Evolutionary conservation across 1,284 basidiomycete species (phyloP).

Genomic region (Ustilago shanxiensis): DNA sequence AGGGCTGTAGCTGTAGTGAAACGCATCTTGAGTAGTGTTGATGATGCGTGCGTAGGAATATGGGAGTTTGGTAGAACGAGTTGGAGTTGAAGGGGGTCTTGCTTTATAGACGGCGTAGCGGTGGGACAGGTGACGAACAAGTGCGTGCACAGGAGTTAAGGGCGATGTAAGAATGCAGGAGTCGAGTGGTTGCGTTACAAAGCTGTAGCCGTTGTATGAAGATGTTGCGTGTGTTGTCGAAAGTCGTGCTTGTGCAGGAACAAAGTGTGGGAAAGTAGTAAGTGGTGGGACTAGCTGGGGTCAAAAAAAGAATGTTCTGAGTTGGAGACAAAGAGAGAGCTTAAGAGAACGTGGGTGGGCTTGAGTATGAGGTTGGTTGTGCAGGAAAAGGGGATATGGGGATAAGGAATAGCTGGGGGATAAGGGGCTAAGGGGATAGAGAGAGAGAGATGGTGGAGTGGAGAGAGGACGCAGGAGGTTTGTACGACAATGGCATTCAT

Average conservation of each 20-base stretch:
- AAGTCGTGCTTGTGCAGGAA: constrained; percentile 1
- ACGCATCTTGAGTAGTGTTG: constrained; percentile 26
- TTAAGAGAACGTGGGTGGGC: constrained; percentile 23
- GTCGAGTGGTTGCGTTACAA: constrained; percentile 7
- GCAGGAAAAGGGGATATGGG: constrained; percentile 1
- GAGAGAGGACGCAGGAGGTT: constrained; percentile 8
- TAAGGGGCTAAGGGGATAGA: background rate
- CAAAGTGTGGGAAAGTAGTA: constrained; percentile 4
- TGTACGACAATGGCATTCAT: background rate
- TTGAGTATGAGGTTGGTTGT: background rate
- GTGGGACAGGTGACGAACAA: background rate
- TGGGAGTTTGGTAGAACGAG: background rate
- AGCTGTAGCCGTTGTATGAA: background rate
- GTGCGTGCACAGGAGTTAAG: background rate
- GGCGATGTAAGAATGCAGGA: constrained; percentile 10
- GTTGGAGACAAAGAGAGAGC: constrained; percentile 28
- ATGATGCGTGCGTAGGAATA: background rate
- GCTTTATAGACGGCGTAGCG: constrained; percentile 5
- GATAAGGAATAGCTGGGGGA: constrained; percentile 2
- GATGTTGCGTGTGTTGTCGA: background rate
- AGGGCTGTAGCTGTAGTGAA: constrained; percentile 32
- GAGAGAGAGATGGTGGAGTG: constrained; percentile 26
- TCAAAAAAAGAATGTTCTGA: constrained; percentile 26
- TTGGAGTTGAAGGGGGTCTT: background rate
- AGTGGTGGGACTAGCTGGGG: constrained; percentile 11